A percentile compares a stretch with the other conserved stretches of the same genome.
phyloP scores from a whole-genome alignment of 495 filamentous ascomycete species.

The Penicillium steckii region DNA sequence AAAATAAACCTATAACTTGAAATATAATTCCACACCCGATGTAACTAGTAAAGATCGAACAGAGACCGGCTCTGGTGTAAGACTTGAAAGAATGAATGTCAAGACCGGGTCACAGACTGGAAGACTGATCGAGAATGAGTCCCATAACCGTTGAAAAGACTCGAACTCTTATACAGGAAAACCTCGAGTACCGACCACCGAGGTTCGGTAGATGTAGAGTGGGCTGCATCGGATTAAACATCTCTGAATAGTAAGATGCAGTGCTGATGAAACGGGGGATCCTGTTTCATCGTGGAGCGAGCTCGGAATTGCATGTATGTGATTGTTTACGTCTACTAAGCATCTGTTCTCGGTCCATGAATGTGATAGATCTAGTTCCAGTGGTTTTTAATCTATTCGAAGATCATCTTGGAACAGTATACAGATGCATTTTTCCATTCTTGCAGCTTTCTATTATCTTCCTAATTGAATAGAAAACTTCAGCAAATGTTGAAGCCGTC shows the following conservation, averaged over 20 bases:
- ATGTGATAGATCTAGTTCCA: neutral
- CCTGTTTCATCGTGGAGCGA: slow-evolving; percentile 15
- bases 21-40: no score
- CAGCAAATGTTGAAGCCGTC: no score
- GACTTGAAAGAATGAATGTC: neutral
- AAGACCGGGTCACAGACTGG: no score
- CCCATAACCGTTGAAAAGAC: neutral
- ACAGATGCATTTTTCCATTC: no score
- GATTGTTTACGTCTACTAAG: no score
- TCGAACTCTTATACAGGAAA: neutral
- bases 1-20: no score
- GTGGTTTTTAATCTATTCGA: neutral
- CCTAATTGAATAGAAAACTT: no score
- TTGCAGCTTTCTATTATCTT: no score
- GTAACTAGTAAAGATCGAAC: slow-evolving; percentile 1
- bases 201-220: neutral
- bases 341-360: no score
- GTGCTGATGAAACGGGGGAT: slow-evolving; percentile 13
- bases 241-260: slow-evolving; percentile 3
- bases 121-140: neutral
- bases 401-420: neutral
- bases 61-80: slow-evolving; percentile 22
- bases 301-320: neutral
- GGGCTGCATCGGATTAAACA: neutral
- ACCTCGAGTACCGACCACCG: neutral